Evolutionary conservation across 2,329 filamentous ascomycete species (phyloP), one percentile per base, ranked within the genome.

Genomic region (Sporothrix globosa): DNA sequence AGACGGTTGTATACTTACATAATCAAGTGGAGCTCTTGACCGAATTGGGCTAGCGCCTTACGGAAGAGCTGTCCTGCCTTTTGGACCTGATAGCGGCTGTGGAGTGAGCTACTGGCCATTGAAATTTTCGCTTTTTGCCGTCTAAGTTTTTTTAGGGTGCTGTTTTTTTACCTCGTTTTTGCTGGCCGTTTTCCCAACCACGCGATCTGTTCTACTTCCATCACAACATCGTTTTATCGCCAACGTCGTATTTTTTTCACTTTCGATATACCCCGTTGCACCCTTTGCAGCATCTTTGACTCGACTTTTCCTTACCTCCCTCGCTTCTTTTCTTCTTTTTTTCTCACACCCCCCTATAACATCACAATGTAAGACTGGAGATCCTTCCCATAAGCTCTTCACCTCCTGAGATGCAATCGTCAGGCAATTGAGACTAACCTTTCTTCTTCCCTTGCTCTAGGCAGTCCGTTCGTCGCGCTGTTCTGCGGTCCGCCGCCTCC

Each of bases 401-500:
- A 17, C 5, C 11, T 44, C n/a, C 39, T 14, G n/a, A 44, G 34
- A 24, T 60, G 30, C 30, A 14, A 46, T 46, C 21, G 39, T n/a
- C 24, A 9, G 2, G 17, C 41, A 34, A 34, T 41, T 34, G 39
- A 61, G 27, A 66, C 46, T 52, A 50, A 52, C 27, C 48, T n/a
- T 4, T n/a, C 27, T 54, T n/a, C 17, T 19, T 9, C n/a, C 39
- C 46, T 19, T 54, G 2, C 24, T 21, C 4, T n/a, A 80, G 78
- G 79, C 74, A 79, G 69, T 77, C 76, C 27, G 61, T 80, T 60
- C 78, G 79, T 73, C 77, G 78, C 70, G 75, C 76, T 63, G 76
- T 76, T 52, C 68, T 80, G 69, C 75, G 79, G 70, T 76, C 76
- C 39, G 78, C 76, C 73, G 70, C 76, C 41, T 75, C 77, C 53